Percentiles rank a stretch among this genome's conserved stretches.
Conservation (phyloP, 1,139 yeast genomes). For the Hemisphaericaspora xylanilytica region DNA sequence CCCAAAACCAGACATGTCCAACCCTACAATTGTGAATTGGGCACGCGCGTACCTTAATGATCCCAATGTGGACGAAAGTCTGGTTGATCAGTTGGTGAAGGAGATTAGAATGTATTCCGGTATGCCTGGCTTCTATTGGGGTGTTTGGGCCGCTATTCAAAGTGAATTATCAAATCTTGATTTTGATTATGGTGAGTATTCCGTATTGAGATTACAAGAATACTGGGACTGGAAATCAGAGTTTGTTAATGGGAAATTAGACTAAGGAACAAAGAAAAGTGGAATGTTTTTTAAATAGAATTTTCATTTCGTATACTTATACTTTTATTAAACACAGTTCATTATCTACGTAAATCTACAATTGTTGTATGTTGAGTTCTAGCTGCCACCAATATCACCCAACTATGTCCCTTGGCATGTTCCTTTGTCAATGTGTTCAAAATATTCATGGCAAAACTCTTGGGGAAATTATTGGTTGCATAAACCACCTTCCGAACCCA, state of each 20-base stretch:
- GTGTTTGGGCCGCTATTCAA: slow-evolving; percentile 81
- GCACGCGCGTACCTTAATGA: slow-evolving; percentile 47
- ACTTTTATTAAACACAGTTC: too few species aligned
- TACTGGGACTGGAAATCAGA: slow-evolving; percentile 65
- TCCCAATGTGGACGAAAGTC: slow-evolving; percentile 22
- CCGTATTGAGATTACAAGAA: slow-evolving; percentile 59
- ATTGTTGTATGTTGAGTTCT: slow-evolving; percentile 71
- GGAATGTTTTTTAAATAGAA: too few species aligned
- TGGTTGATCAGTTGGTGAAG: slow-evolving; percentile 38
- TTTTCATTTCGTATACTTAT: too few species aligned
- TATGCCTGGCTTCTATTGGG: slow-evolving; percentile 84
- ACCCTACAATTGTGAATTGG: slow-evolving; percentile 54
- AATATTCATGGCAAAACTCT: slow-evolving; percentile 73
- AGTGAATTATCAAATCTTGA: slow-evolving; percentile 69
- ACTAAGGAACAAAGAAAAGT: too few species aligned
- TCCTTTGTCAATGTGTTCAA: slow-evolving; percentile 73
- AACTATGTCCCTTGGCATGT: slow-evolving; percentile 63
- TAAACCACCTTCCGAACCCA: slow-evolving; percentile 87
- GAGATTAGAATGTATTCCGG: slow-evolving; percentile 69
- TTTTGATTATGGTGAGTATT: slow-evolving; percentile 66
- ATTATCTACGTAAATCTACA: slow-evolving; percentile 58
- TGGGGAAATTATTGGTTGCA: slow-evolving; percentile 52
- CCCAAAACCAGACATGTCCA: slow-evolving; percentile 48
- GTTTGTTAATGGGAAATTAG: slow-evolving; percentile 7
- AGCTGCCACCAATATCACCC: slow-evolving; percentile 73